A percentile compares a stretch with the other conserved stretches of the same genome.
Evolutionary conservation across 2,329 filamentous ascomycete genomes (phyloP).

Genomic region (Fusarium sp.): DNA sequence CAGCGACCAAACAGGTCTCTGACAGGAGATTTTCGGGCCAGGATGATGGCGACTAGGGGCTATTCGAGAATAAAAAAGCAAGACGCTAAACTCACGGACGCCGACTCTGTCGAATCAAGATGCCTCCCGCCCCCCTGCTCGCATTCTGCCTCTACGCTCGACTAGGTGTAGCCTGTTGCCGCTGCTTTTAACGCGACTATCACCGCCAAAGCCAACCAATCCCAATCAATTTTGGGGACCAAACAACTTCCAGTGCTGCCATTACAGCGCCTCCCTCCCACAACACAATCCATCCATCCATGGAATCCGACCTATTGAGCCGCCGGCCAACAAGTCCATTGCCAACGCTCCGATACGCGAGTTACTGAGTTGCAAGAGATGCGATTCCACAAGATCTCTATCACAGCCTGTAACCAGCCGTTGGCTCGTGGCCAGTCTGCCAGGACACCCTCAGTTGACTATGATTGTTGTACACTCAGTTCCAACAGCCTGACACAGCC

Average conservation of each 20-base stretch:
- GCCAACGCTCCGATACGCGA: slow-evolving; percentile 12
- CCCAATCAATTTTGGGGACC: slow-evolving; percentile 31
- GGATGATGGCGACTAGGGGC: slow-evolving; percentile 42
- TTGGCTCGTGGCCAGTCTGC: slow-evolving; percentile 33
- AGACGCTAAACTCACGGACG: slow-evolving; percentile 27
- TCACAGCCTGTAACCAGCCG: slow-evolving; percentile 28
- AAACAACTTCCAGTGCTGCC: slow-evolving; percentile 38
- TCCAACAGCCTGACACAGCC: slow-evolving; percentile 16
- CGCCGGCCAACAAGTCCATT: slow-evolving; percentile 33
- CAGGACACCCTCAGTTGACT: slow-evolving; percentile 21
- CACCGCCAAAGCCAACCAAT: slow-evolving; percentile 41
- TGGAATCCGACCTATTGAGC: slow-evolving; percentile 26
- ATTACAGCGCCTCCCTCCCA: slow-evolving; percentile 41
- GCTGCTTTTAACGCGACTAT: slow-evolving; percentile 46
- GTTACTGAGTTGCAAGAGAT: slow-evolving; percentile 8
- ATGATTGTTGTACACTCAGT: slow-evolving; percentile 2
- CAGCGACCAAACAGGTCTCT: slow-evolving; percentile 43
- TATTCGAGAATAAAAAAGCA: slow-evolving; percentile 46
- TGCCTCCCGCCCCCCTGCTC: slow-evolving; percentile 33
- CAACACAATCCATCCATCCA: slow-evolving; percentile 24
- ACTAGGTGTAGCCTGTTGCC: slow-evolving; percentile 40
- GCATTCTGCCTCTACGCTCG: slow-evolving; percentile 21
- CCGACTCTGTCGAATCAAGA: slow-evolving; percentile 35
- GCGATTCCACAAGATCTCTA: slow-evolving; percentile 20
- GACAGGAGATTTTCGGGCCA: slow-evolving; percentile 34